Base-by-base conservation (phyloP, 192 early-diverging fungal species). In the Coemansia sp. region DNA sequence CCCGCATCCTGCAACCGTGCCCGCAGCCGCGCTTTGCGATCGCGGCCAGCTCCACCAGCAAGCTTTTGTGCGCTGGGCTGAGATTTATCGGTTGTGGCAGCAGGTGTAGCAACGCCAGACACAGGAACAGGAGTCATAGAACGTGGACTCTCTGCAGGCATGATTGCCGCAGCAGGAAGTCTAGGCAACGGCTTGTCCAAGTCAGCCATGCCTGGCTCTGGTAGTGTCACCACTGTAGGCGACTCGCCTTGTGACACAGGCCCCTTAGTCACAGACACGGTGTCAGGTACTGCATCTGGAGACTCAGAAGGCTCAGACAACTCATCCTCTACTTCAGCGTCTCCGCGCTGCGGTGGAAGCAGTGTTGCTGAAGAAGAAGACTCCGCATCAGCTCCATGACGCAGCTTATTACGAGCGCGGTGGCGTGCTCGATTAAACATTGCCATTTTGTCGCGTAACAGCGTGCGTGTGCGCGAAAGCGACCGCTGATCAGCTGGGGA, bases 401-500 rank as follows among this genome's bases (percentile, higher is more conserved):
- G 71, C 17, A 79, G 32, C 68, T 67, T 74, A 62, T 61, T 71
- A 24, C 68, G 59, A 5, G 77, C 77, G 68, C 59, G 70, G 22
- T 71, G 59, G 36, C 59, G 64, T 19, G 64, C 72, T 2, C 77
- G 72, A 33, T 71, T 80, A 39, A 80, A 71, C 61, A 64, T 36
- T 36, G 77, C 54, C 50, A 80, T 71, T 66, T 80, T 80, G 54
- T 80, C 72, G n/a, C 77, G 72, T 7, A 80, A 46, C 17, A 62
- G 64, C 36, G 69, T 64, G 31, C 68, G 72, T 29, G 77, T 73
- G 50, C 66, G 67, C 24, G 72, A 67, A 8, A 71, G 46, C 9
- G 63, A 57, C 36, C 46, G 57, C 21, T 67, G 52, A 0, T 21
- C 33, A 10, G 33, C 33, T 36, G 33, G 5, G 10, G 33, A 10